These are phyloP conservation scores for Boeremia lycopersici DNA, from an alignment of 2,329 filamentous ascomycete species.

Conservation along the genomic window DNA sequence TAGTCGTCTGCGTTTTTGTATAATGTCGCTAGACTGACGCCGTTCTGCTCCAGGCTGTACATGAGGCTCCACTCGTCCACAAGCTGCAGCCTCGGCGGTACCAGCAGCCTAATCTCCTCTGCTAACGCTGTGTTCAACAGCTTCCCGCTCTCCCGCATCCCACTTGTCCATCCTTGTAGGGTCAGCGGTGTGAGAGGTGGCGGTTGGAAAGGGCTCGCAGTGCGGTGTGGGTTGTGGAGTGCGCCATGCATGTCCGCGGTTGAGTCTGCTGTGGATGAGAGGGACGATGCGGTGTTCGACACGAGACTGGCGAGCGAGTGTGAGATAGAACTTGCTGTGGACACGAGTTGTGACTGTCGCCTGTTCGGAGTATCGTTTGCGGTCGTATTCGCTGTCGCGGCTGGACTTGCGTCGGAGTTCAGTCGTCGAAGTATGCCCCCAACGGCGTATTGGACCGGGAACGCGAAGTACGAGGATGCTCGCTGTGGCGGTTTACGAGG, in stretches of 20 bases:
- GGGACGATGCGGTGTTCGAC: conserved; percentile 38
- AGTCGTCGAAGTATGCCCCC: conserved; percentile 55
- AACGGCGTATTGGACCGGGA: conserved; percentile 57
- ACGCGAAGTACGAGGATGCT: conserved; percentile 55
- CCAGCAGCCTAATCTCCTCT: conserved; percentile 88
- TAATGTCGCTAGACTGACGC: conserved; percentile 82
- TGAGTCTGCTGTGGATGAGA: conserved; percentile 11
- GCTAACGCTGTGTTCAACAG: conserved; percentile 76
- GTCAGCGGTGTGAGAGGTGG: conserved; percentile 84
- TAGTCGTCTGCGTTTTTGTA: conserved; percentile 79
- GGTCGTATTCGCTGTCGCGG: conserved; percentile 15
- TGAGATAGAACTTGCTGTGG: conserved; percentile 31
- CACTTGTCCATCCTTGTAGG: conserved; percentile 68
- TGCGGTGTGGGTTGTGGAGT: conserved; percentile 66
- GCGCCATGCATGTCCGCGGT: conserved; percentile 60
- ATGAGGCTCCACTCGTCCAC: conserved; percentile 83
- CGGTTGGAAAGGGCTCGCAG: conserved; percentile 79
- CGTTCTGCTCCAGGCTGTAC: conserved; percentile 92
- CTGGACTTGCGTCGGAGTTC: conserved; percentile 48
- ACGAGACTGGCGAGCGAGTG: conserved; percentile 48
- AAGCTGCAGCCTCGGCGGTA: conserved; percentile 86
- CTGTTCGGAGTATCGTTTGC: conserved; percentile 4
- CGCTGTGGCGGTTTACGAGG: conserved; percentile 24
- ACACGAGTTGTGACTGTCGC: conserved; percentile 28
- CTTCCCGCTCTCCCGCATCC: conserved; percentile 64